Base-by-base conservation (phyloP, 202 grass and related monocot genomes). In the Zoysia matrella region DNA sequence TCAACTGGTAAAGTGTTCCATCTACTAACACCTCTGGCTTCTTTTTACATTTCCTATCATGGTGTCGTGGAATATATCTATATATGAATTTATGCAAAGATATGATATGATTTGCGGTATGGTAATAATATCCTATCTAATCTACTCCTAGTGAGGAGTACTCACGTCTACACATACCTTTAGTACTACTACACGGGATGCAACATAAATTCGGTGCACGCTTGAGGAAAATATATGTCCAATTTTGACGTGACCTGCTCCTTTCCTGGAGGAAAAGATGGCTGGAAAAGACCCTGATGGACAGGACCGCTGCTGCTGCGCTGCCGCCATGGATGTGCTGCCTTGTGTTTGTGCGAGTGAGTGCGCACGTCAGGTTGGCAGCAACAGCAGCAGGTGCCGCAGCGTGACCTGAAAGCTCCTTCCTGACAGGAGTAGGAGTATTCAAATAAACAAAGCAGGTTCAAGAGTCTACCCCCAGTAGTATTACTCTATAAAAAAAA, bases 161-260 rank as follows among this genome's bases (percentile, higher is more conserved):
- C 65, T 64, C 30, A 60, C n/a, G 9, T 74, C 70, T 82, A 67
- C 73, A 12, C 52, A 36, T 69, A 70, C 46, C 47, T 2, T 55
- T 47, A 45, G 52, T 41, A 73, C 10, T 41, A 6, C 18, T 85
- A 78, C 69, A 56, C 57, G 62, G 14, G 57, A 5, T 64, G 57
- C 15, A 16, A 67, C 16, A 55, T 72, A 63, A 70, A 78, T 85
- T 78, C 57, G 51, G 65, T 84, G 51, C 60, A 55, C 40, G 43
- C 39, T 64, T 22, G 47, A 39, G 45, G 15, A 39, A 72, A 65
- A 56, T 47, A 22, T 58, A 8, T 56, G 75, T 85, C 75, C 8
- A 65, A 72, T 66, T 79, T 55, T 65, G 83, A 85, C 75, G 47
- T 85, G 82, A 85, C 82, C 67, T 55, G 67, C 49, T 49, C 83